Conservation (phyloP, 768 basidiomycete species). For the Calocybe indica region DNA sequence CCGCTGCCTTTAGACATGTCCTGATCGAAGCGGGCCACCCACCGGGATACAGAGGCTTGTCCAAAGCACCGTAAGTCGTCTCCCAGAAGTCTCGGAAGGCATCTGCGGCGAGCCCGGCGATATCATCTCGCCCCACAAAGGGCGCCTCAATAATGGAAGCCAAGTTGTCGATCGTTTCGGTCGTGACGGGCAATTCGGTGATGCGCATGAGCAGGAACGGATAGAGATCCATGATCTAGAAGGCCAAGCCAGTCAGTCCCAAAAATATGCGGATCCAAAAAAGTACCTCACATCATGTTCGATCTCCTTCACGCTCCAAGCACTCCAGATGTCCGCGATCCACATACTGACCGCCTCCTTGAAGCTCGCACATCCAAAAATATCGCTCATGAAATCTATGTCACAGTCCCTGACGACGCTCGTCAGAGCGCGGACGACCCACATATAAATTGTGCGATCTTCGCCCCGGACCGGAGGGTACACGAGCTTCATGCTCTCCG, state of each 20-base stretch:
- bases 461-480: constrained; percentile 63
- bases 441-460: constrained; percentile 43
- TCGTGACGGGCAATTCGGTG: constrained; percentile 35
- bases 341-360: constrained; percentile 55
- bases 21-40: constrained; percentile 52
- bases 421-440: constrained; percentile 56
- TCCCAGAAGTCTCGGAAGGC: constrained; percentile 65
- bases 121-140: constrained; percentile 46
- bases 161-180: constrained; percentile 39
- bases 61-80: constrained; percentile 31
- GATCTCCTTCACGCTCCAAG: constrained; percentile 50
- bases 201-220: constrained; percentile 50
- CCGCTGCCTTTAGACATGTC: constrained; percentile 16
- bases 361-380: constrained; percentile 34
- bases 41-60: constrained; percentile 26
- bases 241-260: constrained; percentile 1
- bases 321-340: constrained; percentile 53
- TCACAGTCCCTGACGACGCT: constrained; percentile 53
- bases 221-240: constrained; percentile 59
- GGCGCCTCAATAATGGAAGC: constrained; percentile 49
- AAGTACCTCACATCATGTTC: constrained; percentile 44
- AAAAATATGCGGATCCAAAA: background rate
- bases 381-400: constrained; percentile 30
- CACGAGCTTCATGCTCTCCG: constrained; percentile 49
- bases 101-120: constrained; percentile 35